A percentile compares a stretch with the other conserved stretches of the same genome.
phyloP scores from a whole-genome alignment of 352 stramenopile species.

The Pythium sukuiense region DNA sequence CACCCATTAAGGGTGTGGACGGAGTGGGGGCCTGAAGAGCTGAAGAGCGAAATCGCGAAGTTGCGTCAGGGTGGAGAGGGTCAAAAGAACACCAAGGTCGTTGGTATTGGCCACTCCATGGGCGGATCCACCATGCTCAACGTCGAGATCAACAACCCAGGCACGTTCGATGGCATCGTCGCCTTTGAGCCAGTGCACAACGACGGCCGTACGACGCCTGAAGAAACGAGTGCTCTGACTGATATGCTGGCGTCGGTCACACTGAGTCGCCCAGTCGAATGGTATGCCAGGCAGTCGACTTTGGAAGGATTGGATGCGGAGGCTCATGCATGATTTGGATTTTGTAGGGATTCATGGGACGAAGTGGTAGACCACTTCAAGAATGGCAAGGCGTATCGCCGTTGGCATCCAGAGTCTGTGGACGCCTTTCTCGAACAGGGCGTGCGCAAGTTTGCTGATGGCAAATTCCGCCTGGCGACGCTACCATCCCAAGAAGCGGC shows the following conservation, averaged over 20 bases:
- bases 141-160: conserved; percentile 38
- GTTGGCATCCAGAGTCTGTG: conserved; percentile 20
- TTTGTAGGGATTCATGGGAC: conserved; percentile 24
- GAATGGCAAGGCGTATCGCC: conserved; percentile 15
- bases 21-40: conserved; percentile 22
- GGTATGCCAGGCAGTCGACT: conserved; percentile 4
- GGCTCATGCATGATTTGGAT: not conserved
- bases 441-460: conserved; percentile 10
- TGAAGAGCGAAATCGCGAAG: conserved; percentile 23
- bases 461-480: conserved; percentile 21
- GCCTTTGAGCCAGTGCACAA: conserved; percentile 41
- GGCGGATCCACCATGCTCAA: conserved; percentile 34
- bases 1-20: conserved; percentile 23
- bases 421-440: conserved; percentile 22
- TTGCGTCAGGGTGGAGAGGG: conserved; percentile 13
- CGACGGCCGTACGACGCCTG: not conserved
- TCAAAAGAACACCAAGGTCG: conserved; percentile 15
- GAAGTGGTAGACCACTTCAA: conserved; percentile 26
- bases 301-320: not conserved
- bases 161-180: conserved; percentile 39
- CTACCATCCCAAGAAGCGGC: conserved; percentile 19
- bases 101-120: conserved; percentile 32
- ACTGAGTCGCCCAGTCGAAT: conserved; percentile 10
- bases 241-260: conserved; percentile 23
- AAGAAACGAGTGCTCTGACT: conserved; percentile 4